phyloP scores from a whole-genome alignment of 2,329 filamentous ascomycete species.

The Colletotrichum ledebouriae region DNA sequence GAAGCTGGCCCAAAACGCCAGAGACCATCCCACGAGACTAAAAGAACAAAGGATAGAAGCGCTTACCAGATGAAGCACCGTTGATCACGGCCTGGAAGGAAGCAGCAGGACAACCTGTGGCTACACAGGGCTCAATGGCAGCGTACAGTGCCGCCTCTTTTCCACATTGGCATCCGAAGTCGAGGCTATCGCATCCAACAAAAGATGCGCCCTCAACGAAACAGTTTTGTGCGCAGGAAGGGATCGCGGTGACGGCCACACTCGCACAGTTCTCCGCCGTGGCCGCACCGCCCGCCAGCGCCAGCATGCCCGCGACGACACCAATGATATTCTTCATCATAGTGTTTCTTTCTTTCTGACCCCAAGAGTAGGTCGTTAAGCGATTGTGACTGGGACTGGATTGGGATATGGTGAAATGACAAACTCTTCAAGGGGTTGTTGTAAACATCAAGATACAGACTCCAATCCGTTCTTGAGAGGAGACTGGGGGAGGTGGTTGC shows the following conservation, averaged over 20 bases:
- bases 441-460: slow-evolving; percentile 16
- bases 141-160: slow-evolving; percentile 44
- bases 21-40: too few relatives aligned
- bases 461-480: slow-evolving; percentile 25
- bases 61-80: slow-evolving; percentile 44
- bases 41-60: background rate
- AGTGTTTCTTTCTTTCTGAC: background rate
- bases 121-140: slow-evolving; percentile 48
- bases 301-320: background rate
- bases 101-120: slow-evolving; percentile 45
- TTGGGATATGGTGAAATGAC: slow-evolving; percentile 30
- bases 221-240: slow-evolving; percentile 48
- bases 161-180: slow-evolving; percentile 49
- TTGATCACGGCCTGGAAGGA: slow-evolving; percentile 46
- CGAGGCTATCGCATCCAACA: slow-evolving; percentile 47
- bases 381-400: slow-evolving; percentile 6
- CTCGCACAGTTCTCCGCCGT: slow-evolving; percentile 45
- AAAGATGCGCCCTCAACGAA: slow-evolving; percentile 47
- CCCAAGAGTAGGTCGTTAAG: background rate
- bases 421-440: slow-evolving; percentile 31
- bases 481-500: slow-evolving; percentile 3
- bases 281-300: slow-evolving; percentile 13
- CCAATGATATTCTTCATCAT: slow-evolving; percentile 17
- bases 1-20: too few relatives aligned
- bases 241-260: slow-evolving; percentile 47